Percentiles rank a stretch among this genome's conserved stretches.
phyloP scores from a whole-genome alignment of 495 filamentous ascomycete species.

The Aspergillus asperescens region DNA sequence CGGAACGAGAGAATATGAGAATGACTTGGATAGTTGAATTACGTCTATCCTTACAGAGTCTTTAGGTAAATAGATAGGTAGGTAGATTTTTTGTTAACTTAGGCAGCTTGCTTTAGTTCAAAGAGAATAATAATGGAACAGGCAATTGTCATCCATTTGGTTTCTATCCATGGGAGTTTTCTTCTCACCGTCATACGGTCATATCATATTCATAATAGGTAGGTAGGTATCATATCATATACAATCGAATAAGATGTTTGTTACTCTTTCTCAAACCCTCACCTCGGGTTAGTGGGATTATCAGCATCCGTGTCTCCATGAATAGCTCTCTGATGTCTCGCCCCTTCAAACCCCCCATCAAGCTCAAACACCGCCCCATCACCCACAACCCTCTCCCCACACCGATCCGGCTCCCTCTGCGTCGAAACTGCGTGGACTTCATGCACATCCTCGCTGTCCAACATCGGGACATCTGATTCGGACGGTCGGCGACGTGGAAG shows the following conservation, averaged over 20 bases:
- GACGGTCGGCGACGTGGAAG: constrained; percentile 3
- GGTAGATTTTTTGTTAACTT: too few species aligned
- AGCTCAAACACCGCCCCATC: constrained; percentile 15
- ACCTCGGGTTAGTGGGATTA: not conserved
- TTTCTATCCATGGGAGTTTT: too few species aligned
- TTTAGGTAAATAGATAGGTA: too few species aligned
- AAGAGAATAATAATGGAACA: too few species aligned
- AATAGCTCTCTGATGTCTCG: constrained; percentile 20
- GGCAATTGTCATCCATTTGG: too few species aligned
- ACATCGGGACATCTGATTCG: constrained; percentile 20
- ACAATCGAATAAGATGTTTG: too few species aligned
- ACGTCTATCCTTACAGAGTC: too few species aligned
- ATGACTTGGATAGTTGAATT: constrained; percentile 1
- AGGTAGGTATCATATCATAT: too few species aligned
- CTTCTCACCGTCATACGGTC: too few species aligned
- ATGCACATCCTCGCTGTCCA: constrained; percentile 23
- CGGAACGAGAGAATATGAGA: not conserved
- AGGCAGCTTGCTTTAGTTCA: too few species aligned
- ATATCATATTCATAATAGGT: not conserved
- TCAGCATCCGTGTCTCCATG: not conserved
- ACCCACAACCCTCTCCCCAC: not conserved
- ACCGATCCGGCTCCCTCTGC: not conserved
- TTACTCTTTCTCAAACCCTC: too few species aligned
- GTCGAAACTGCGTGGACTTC: constrained; percentile 13
- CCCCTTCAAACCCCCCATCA: constrained; percentile 19